Conservation (phyloP, 768 basidiomycete species). For the Panaeolus cyanescens region DNA sequence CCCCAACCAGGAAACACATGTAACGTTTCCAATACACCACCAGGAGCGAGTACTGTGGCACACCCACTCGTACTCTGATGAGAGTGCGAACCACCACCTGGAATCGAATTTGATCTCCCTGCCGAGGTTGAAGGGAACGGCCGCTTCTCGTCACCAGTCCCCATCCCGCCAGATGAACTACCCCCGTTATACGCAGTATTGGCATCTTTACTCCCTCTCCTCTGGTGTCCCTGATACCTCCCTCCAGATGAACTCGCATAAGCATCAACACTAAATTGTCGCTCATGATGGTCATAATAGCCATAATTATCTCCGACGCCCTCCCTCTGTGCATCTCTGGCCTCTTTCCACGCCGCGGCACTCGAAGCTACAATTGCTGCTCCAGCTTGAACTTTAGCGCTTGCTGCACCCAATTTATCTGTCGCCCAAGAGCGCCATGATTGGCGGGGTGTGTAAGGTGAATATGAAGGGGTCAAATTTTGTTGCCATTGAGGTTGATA, state of each 20-base stretch:
- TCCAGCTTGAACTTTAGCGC: not conserved
- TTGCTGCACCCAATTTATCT: not conserved
- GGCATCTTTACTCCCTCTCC: not conserved
- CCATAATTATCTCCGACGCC: not conserved
- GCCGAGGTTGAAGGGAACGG: too few relatives aligned
- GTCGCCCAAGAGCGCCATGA: not conserved
- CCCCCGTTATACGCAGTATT: not conserved
- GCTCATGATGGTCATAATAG: not conserved
- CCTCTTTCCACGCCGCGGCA: not conserved
- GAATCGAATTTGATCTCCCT: too few relatives aligned
- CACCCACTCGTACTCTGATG: not conserved
- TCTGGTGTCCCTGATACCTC: not conserved
- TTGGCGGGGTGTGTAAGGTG: not conserved
- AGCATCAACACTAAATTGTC: not conserved
- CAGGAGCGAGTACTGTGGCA: not conserved
- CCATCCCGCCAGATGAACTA: not conserved
- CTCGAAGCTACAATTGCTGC: not conserved
- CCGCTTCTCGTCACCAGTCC: not conserved
- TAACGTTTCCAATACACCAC: not conserved
- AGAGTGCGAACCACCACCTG: too few relatives aligned
- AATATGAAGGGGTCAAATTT: not conserved
- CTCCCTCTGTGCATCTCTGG: not conserved
- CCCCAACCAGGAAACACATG: slow-evolving; percentile 81
- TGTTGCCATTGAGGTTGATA: not conserved
- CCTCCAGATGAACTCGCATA: not conserved